These are phyloP conservation scores for Talaromyces sp. DNA, from an alignment of 2,329 filamentous ascomycete species.

Conservation along the genomic window DNA sequence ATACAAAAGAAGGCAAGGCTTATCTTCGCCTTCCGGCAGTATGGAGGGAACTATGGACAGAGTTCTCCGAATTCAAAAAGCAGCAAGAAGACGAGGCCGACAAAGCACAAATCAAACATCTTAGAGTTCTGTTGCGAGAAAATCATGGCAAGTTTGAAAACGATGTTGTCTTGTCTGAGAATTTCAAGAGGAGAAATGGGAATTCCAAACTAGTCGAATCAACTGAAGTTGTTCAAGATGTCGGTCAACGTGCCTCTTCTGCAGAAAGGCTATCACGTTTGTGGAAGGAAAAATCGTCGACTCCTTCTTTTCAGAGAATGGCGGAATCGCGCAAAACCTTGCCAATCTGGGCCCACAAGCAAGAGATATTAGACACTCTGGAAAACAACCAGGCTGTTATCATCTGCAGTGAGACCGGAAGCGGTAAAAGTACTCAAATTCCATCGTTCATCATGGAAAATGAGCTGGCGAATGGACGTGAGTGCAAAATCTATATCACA, in stretches of 20 bases:
- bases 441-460: constrained; percentile 89
- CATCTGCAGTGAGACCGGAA: constrained; percentile 93
- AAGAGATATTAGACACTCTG: constrained; percentile 71
- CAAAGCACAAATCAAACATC: constrained; percentile 58
- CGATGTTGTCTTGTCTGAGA: constrained; percentile 69
- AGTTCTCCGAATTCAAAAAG: constrained; percentile 67
- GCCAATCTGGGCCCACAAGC: constrained; percentile 81
- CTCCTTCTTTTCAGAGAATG: constrained; percentile 67
- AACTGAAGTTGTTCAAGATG: constrained; percentile 16
- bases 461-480: constrained; percentile 69
- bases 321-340: constrained; percentile 69
- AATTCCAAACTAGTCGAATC: constrained; percentile 22
- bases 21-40: constrained; percentile 68
- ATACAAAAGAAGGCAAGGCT: constrained; percentile 78
- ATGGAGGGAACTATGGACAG: constrained; percentile 82
- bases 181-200: constrained; percentile 56
- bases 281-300: constrained; percentile 48
- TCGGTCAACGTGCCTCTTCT: constrained; percentile 18
- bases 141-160: constrained; percentile 51
- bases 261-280: constrained; percentile 42
- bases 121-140: constrained; percentile 44
- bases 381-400: constrained; percentile 81
- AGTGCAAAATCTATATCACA: constrained; percentile 91
- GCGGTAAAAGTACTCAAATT: constrained; percentile 96
- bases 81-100: constrained; percentile 64